Evolutionary conservation across 2,329 filamentous ascomycete genomes (phyloP), one percentile per base, ranked within the genome.

Genomic region (Arachnopeziza araneosa): DNA sequence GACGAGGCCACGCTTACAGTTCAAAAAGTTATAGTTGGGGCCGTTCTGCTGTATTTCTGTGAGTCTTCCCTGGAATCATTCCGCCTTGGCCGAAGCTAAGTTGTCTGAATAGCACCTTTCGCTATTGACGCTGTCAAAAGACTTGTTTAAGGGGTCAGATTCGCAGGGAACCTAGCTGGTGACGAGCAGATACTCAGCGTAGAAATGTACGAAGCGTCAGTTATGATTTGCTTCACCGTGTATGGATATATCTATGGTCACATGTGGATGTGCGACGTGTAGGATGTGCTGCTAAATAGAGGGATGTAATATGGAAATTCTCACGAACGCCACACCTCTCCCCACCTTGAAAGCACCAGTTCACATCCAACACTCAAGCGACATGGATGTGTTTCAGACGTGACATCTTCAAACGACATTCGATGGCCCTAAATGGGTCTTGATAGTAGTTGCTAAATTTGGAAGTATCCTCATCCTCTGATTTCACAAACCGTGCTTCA

Each of bases 21-120:
- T 67, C 85, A 89, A 77, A 81, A 80, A 69, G 88, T 88, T 63
- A 72, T 87, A 58, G 81, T 83, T 49, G 84, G 85, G 19, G 86
- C 86, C 64, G 79, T 87, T 49, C 75, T 89, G 55, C 81, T 95
- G 54, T 93, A 93, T 73, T 77, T 95, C 62, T 91, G 90, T 95
- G 84, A 60, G 88, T 65, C n/a, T 54, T 2, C 23, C n/a, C 26
- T 2, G n/a, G n/a, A n/a, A n/a, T n/a, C 32, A 23, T 49, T 8
- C 24, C 53, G 24, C 12, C 24, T n/a, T 44, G n/a, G 24, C 21
- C 24, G 14, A 14, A 19, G 30, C 65, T 63, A 58, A 57, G 55
- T n/a, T 56, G 14, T 26, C 24, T 8, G 14, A 56, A 49, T 65
- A 83, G 82, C 82, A 61, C 82, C 82, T 1, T 83, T 83, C 69